Evolutionary conservation across 805 yeast species (phyloP).

Genomic region (Ogataea sp.): DNA sequence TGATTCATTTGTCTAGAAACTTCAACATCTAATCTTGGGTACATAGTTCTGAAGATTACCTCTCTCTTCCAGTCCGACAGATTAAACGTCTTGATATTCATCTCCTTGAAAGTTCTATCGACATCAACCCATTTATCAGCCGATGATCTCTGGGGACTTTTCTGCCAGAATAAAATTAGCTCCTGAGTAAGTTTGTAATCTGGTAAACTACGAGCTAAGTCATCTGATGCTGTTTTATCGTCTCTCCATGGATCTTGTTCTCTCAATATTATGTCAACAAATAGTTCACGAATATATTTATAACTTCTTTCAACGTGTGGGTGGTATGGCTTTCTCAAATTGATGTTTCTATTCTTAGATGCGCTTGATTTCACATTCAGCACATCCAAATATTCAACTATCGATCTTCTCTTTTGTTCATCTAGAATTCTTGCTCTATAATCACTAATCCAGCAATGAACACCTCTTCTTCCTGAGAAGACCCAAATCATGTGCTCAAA

Average conservation of each 20-base stretch:
- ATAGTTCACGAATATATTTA: constrained; percentile 53
- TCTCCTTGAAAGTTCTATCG: constrained; percentile 37
- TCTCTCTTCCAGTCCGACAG: constrained; percentile 69
- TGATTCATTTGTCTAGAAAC: constrained; percentile 88
- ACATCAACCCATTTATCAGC: constrained; percentile 75
- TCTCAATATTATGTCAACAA: constrained; percentile 55
- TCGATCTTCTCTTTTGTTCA: constrained; percentile 67
- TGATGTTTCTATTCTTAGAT: constrained; percentile 36
- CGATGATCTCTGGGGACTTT: constrained; percentile 43
- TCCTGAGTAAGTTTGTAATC: constrained; percentile 48
- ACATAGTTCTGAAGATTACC: constrained; percentile 67
- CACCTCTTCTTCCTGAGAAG: constrained; percentile 97
- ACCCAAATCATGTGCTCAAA: constrained; percentile 87
- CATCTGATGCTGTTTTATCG: constrained; percentile 44
- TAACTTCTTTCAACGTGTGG: constrained; percentile 79
- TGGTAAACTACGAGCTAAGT: constrained; percentile 54
- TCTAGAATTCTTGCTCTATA: constrained; percentile 64
- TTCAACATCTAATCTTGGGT: constrained; percentile 89
- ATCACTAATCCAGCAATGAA: constrained; percentile 97
- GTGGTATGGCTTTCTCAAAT: constrained; percentile 73
- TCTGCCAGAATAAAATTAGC: constrained; percentile 52
- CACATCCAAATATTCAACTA: constrained; percentile 79
- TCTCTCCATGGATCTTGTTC: constrained; percentile 87
- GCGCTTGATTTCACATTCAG: constrained; percentile 42
- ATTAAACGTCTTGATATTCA: constrained; percentile 28